A percentile compares a stretch with the other conserved stretches of the same genome.
These are phyloP conservation scores for Trichoderma atroviride DNA, from an alignment of 2,329 filamentous ascomycete genomes.

Conservation along the genomic window DNA sequence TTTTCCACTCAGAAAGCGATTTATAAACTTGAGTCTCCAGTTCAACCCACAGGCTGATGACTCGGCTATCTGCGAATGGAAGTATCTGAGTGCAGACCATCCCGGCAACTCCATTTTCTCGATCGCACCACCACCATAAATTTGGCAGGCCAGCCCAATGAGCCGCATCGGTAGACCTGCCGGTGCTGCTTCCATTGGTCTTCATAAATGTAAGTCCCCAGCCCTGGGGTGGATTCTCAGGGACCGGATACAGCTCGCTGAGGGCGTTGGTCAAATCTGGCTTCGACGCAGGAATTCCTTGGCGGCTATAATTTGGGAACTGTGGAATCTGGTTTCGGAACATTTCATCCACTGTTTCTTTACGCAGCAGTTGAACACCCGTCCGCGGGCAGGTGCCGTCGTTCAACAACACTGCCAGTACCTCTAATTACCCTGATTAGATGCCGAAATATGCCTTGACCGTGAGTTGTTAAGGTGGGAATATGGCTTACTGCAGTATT, in stretches of 20 bases:
- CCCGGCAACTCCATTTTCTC: slow-evolving; percentile 11
- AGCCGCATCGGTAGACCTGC: not conserved
- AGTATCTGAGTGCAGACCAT: slow-evolving; percentile 17
- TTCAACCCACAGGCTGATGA: not conserved
- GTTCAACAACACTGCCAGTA: slow-evolving; percentile 10
- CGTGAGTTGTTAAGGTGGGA: not conserved
- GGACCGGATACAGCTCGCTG: slow-evolving; percentile 5
- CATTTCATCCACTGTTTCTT: slow-evolving; percentile 17
- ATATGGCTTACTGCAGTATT: slow-evolving; percentile 15
- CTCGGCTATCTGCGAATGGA: not conserved
- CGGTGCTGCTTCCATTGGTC: slow-evolving; percentile 2
- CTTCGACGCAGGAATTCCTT: not conserved
- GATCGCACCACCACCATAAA: slow-evolving; percentile 21
- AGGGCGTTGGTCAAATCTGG: not conserved
- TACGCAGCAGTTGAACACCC: not conserved
- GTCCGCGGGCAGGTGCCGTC: slow-evolving; percentile 9
- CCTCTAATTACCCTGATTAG: not conserved
- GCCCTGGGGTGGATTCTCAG: slow-evolving; percentile 2
- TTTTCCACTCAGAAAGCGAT: not conserved
- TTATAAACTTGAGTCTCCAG: slow-evolving; percentile 13
- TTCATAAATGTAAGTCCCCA: slow-evolving; percentile 20
- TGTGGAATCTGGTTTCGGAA: slow-evolving; percentile 19
- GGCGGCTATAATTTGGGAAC: slow-evolving; percentile 13
- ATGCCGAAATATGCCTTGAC: not conserved
- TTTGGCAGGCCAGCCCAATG: slow-evolving; percentile 4